Conservation (phyloP, 495 filamentous ascomycete genomes). For the Trichoderma asperelloides region DNA sequence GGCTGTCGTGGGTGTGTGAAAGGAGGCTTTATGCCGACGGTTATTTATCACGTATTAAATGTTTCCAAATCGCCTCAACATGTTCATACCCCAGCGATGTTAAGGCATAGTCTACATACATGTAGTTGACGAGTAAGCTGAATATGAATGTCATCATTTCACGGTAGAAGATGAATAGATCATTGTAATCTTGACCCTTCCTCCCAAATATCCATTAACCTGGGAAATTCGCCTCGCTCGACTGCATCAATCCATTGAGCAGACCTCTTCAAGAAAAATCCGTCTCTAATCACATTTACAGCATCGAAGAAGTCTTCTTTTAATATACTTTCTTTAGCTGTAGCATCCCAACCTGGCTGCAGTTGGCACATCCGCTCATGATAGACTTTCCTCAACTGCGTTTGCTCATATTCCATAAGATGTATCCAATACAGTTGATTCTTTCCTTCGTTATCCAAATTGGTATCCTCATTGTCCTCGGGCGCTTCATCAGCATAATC, state of each 20-base stretch:
- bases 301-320: not conserved
- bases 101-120: not conserved
- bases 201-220: too few species aligned
- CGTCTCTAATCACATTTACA: not conserved
- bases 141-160: not conserved
- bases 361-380: not conserved
- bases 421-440: constrained; percentile 28
- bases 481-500: constrained; percentile 14
- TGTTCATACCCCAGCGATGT: not conserved
- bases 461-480: constrained; percentile 15
- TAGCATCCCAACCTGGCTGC: not conserved
- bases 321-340: not conserved
- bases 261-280: too few species aligned
- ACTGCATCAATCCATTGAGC: too few species aligned
- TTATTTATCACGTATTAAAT: not conserved
- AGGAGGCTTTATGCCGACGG: not conserved
- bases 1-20: not conserved
- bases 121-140: not conserved
- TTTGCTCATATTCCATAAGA: constrained; percentile 30
- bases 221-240: too few species aligned
- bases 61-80: not conserved
- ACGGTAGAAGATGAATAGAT: not conserved
- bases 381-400: constrained; percentile 26
- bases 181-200: too few species aligned
- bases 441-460: constrained; percentile 28